phyloP scores from a whole-genome alignment of 345 rosid species.

The Euclidium syriacum region DNA sequence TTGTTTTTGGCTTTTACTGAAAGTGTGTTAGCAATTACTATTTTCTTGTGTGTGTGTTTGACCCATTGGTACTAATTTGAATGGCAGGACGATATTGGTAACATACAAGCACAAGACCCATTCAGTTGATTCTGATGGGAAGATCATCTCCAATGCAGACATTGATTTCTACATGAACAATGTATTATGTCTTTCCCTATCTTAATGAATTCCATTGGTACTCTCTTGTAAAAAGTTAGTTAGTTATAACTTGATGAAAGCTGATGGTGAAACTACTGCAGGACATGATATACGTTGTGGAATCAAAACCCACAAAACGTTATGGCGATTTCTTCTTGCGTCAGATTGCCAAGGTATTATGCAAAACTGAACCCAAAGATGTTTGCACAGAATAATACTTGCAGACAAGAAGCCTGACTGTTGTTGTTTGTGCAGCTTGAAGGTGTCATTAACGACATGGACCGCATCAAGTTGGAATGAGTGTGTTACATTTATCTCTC shows the following conservation, averaged over 20 bases:
- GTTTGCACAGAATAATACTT: not conserved
- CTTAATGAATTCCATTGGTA: not conserved
- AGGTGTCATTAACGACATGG: slow-evolving; percentile 79
- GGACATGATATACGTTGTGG: slow-evolving; percentile 85
- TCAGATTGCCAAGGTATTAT: slow-evolving; percentile 84
- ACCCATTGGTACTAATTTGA: not conserved
- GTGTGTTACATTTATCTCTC: not conserved
- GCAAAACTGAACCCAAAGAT: not conserved
- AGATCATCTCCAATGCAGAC: slow-evolving; percentile 81
- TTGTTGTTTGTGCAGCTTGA: slow-evolving; percentile 57
- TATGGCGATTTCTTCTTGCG: slow-evolving; percentile 91
- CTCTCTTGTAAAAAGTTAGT: too few species aligned
- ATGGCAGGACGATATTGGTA: slow-evolving; percentile 77
- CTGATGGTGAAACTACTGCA: slow-evolving; percentile 37
- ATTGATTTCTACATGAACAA: slow-evolving; percentile 83
- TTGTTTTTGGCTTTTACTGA: not conserved
- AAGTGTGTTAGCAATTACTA: not conserved
- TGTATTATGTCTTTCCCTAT: slow-evolving; percentile 35
- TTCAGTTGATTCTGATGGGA: slow-evolving; percentile 76
- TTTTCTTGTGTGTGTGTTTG: not conserved
- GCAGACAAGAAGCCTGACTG: not conserved
- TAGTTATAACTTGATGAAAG: not conserved
- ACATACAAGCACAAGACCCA: slow-evolving; percentile 98
- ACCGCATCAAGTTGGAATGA: slow-evolving; percentile 72
- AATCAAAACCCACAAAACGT: slow-evolving; percentile 64